A percentile compares a stretch with the other conserved stretches of the same genome.
These are phyloP conservation scores for Berberis thunbergii DNA, from an alignment of 164 flowering plant species.

Conservation along the genomic window DNA sequence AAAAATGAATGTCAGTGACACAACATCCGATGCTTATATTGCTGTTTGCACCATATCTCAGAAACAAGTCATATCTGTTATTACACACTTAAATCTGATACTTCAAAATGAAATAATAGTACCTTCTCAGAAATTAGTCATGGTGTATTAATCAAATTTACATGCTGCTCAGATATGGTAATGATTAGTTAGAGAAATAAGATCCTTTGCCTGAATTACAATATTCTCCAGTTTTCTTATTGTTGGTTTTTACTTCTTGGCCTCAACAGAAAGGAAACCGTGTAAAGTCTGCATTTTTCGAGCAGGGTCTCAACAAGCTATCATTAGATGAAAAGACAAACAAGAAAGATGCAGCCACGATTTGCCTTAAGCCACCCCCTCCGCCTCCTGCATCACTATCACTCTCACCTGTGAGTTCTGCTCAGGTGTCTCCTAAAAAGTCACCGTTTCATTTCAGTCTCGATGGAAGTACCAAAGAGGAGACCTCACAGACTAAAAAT, in stretches of 20 bases:
- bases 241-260: background rate
- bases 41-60: too few relatives aligned
- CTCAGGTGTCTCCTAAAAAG: constrained; percentile 25
- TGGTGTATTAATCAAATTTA: too few relatives aligned
- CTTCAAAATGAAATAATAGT: too few relatives aligned
- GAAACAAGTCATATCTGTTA: too few relatives aligned
- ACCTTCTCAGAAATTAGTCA: too few relatives aligned
- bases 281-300: constrained; percentile 42
- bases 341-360: constrained; percentile 20
- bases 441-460: constrained; percentile 24
- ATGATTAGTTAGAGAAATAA: too few relatives aligned
- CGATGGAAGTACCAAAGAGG: constrained; percentile 19
- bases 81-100: too few relatives aligned
- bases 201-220: background rate
- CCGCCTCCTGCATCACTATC: constrained; percentile 30
- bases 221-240: background rate
- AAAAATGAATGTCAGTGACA: background rate
- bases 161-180: too few relatives aligned
- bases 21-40: too few relatives aligned
- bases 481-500: constrained; percentile 7
- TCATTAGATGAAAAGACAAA: constrained; percentile 50
- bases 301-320: constrained; percentile 49
- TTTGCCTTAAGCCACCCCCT: constrained; percentile 69
- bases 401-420: constrained; percentile 42
- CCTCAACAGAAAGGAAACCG: constrained; percentile 41